phyloP scores from a whole-genome alignment of 1,284 basidiomycete species.

The Leccinum proliferum region DNA sequence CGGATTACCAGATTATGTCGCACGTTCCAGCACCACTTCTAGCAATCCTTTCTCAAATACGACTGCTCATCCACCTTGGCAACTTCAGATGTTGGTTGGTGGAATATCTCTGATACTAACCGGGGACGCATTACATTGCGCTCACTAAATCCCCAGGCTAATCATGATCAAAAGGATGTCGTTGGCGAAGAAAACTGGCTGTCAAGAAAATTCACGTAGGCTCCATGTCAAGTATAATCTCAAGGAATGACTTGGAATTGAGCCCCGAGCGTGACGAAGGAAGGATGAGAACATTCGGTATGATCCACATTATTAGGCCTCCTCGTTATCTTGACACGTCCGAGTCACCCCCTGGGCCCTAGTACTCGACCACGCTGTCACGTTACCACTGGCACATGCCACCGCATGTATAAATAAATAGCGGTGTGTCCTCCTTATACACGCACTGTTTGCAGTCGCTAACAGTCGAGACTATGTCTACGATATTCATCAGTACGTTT shows the following conservation, averaged over 20 bases:
- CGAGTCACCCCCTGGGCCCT: too few species aligned
- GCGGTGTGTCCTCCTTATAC: constrained; percentile 3
- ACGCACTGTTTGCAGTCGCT: constrained; percentile 14
- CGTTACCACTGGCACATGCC: constrained; percentile 8
- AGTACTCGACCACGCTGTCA: constrained; percentile 15
- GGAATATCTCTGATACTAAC: background rate
- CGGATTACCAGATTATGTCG: too few species aligned
- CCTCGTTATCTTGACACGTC: too few species aligned
- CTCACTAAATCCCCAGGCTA: too few species aligned
- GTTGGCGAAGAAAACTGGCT: background rate
- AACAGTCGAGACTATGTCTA: background rate
- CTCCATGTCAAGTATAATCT: background rate
- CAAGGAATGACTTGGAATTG: background rate
- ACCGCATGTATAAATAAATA: constrained; percentile 13
- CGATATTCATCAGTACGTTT: constrained; percentile 8
- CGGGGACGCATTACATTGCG: background rate
- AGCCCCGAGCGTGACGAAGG: background rate
- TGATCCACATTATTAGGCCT: background rate
- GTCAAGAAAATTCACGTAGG: background rate
- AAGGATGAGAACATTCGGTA: background rate
- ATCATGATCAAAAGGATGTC: background rate
- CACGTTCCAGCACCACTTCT: too few species aligned
- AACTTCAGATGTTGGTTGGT: background rate
- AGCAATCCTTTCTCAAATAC: background rate
- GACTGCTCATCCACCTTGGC: background rate